These are phyloP conservation scores for Aspergillus kassunensis DNA, from an alignment of 495 filamentous ascomycete genomes.

Conservation along the genomic window DNA sequence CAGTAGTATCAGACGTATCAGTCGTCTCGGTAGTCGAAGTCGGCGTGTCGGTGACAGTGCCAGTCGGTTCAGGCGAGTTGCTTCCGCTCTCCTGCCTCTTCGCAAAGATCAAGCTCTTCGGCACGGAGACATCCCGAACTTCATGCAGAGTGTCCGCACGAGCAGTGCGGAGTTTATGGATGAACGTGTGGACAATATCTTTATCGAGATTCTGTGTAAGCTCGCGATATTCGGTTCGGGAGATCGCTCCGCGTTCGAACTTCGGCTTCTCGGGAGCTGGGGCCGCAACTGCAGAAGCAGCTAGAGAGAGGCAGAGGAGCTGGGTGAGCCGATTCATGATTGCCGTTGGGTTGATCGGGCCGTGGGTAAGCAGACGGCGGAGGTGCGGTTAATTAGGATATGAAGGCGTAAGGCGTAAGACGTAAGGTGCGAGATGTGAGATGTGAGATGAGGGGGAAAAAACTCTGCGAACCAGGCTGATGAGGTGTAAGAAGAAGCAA, in stretches of 20 bases:
- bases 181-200: background rate
- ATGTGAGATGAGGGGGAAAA: background rate
- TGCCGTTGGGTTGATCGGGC: slow-evolving; percentile 2
- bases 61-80: slow-evolving; percentile 4
- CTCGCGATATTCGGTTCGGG: slow-evolving; percentile 13
- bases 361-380: background rate
- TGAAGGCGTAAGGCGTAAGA: no score
- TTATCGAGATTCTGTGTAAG: slow-evolving; percentile 11
- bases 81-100: background rate
- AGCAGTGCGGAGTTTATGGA: background rate
- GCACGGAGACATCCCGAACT: background rate
- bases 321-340: slow-evolving; percentile 21
- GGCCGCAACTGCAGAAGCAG: slow-evolving; percentile 24
- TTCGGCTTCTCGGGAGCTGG: slow-evolving; percentile 12
- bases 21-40: background rate
- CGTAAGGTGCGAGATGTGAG: no score
- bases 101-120: background rate
- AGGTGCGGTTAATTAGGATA: background rate
- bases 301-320: slow-evolving; percentile 23
- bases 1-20: background rate
- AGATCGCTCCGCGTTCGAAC: background rate
- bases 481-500: no score
- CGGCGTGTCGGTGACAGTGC: background rate
- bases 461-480: no score
- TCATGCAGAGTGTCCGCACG: background rate